Base-by-base conservation (phyloP, 2,329 filamentous ascomycete genomes). In the Claviceps paspali region DNA sequence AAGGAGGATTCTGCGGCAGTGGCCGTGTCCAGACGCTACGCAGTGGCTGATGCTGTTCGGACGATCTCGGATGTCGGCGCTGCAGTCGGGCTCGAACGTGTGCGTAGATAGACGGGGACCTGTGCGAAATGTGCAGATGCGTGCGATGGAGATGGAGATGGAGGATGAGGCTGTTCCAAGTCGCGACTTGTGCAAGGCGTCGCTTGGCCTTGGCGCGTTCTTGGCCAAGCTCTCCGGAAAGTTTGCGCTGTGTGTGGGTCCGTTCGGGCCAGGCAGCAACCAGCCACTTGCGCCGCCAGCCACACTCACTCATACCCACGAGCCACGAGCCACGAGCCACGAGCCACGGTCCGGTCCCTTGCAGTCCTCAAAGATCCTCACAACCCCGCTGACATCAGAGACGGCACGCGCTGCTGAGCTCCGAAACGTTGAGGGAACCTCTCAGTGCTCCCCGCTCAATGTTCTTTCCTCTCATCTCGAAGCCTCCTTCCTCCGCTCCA, bases 301-400 rank as follows among this genome's bases (percentile, higher is more conserved):
- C 32, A 34, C 32, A 26, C n/a, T n/a, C n/a, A n/a, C n/a, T n/a
- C n/a, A n/a, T n/a, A n/a, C n/a, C n/a, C n/a, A n/a, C n/a, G n/a
- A n/a, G n/a, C n/a, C n/a, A n/a, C n/a, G n/a, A n/a, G n/a, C n/a
- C n/a, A n/a, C n/a, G n/a, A n/a, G n/a, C n/a, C n/a, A n/a, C n/a
- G n/a, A n/a, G n/a, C n/a, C n/a, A n/a, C n/a, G n/a, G n/a, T n/a
- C n/a, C n/a, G n/a, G n/a, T n/a, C n/a, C n/a, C n/a, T n/a, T n/a
- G n/a, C n/a, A n/a, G n/a, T n/a, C n/a, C n/a, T n/a, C n/a, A n/a
- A n/a, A n/a, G n/a, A n/a, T n/a, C n/a, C n/a, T n/a, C n/a, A 26
- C 29, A 9, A 34, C 42, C 43, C 41, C 43, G 36, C 41, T 40
- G 39, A 40, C 43, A 43, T 40, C 41, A 43, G 37, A 33, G 18